phyloP scores from a whole-genome alignment of 192 early-diverging fungal species.

The Thamnidium elegans region DNA sequence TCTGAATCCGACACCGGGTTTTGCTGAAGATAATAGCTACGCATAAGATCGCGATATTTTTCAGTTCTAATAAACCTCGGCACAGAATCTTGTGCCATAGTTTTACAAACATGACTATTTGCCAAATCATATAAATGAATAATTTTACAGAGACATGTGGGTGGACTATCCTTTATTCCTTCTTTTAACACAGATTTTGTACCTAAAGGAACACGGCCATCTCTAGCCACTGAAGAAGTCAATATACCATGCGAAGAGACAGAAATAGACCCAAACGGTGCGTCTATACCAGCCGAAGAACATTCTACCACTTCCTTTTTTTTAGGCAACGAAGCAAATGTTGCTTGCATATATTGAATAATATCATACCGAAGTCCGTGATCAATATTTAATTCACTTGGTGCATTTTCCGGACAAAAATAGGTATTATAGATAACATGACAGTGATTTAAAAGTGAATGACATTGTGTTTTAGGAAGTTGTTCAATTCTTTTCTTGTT shows the following conservation, averaged over 20 bases:
- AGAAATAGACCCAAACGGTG: neutral
- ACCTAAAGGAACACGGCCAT: neutral
- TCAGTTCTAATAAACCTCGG: constrained; percentile 51
- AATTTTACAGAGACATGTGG: constrained; percentile 10
- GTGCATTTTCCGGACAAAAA: constrained; percentile 34
- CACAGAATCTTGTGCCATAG: constrained; percentile 68
- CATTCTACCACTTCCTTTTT: neutral
- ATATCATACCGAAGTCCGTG: constrained; percentile 46
- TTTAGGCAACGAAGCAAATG: constrained; percentile 29
- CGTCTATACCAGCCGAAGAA: neutral
- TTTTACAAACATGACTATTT: constrained; percentile 62
- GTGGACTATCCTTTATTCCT: constrained; percentile 1
- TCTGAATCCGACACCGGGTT: too few relatives aligned
- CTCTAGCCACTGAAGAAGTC: neutral
- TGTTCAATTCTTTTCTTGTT: too few relatives aligned
- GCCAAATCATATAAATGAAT: constrained; percentile 48
- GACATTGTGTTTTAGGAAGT: constrained; percentile 4
- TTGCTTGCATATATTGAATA: constrained; percentile 41
- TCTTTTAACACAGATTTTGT: neutral
- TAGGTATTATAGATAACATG: constrained; percentile 50
- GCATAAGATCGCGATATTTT: neutral
- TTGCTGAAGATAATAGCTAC: too few relatives aligned
- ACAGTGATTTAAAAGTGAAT: constrained; percentile 39
- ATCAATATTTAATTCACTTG: constrained; percentile 50
- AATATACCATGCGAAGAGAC: neutral